A percentile compares a stretch with the other conserved stretches of the same genome.
Conservation (phyloP, 768 basidiomycete genomes). For the Asterophora lycoperdoides region DNA sequence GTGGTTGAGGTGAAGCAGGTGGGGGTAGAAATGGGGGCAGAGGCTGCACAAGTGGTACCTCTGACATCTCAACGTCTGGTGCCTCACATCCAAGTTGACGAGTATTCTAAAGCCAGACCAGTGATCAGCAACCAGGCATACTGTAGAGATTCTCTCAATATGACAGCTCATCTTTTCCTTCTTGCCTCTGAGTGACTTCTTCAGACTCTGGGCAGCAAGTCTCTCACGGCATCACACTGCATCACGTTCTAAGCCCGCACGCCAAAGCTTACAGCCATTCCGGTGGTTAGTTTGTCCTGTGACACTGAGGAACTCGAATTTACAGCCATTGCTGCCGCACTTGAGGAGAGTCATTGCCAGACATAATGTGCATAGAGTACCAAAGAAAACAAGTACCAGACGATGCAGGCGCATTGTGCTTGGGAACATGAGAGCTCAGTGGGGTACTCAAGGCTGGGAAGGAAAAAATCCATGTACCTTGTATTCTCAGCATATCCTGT, state of each 20-base stretch:
- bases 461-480: too few relatives aligned
- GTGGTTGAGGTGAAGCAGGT: conserved; percentile 2
- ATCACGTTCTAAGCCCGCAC: neutral
- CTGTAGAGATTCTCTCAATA: neutral
- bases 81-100: neutral
- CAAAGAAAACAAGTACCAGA: too few relatives aligned
- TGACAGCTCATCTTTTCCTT: too few relatives aligned
- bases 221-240: neutral
- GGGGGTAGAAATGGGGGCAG: neutral
- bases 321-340: too few relatives aligned
- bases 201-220: neutral
- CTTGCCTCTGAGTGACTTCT: neutral
- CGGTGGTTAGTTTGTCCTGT: neutral
- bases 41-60: neutral
- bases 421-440: too few relatives aligned
- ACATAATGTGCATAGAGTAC: too few relatives aligned
- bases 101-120: neutral
- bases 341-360: too few relatives aligned
- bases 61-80: neutral
- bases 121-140: neutral
- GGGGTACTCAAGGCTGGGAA: too few relatives aligned
- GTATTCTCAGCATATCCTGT: too few relatives aligned
- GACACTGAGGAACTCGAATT: too few relatives aligned
- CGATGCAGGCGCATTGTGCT: too few relatives aligned
- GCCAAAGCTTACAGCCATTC: neutral